phyloP scores from a whole-genome alignment of 352 stramenopile species.

The Phytophthora vignae region DNA sequence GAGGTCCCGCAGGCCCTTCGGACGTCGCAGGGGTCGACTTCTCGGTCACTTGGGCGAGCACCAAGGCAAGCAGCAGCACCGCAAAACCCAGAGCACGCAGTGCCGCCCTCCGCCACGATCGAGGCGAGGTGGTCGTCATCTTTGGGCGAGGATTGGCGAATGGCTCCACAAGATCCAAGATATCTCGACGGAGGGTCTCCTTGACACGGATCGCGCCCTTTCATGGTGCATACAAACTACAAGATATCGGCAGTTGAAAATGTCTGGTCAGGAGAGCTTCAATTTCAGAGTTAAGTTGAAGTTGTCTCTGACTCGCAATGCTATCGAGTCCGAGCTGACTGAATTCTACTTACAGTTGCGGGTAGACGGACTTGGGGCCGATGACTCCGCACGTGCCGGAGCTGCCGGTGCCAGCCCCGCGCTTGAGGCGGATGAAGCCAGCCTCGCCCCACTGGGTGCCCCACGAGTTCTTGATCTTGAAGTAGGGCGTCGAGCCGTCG shows the following conservation, averaged over 20 bases:
- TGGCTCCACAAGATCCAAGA: constrained; percentile 13
- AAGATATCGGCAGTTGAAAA: constrained; percentile 31
- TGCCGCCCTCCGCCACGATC: constrained; percentile 7
- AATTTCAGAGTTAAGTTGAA: constrained; percentile 29
- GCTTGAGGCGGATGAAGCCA: constrained; percentile 95
- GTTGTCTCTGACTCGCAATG: constrained; percentile 2
- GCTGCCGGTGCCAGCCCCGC: constrained; percentile 54
- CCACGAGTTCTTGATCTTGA: constrained; percentile 99
- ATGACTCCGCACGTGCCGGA: constrained; percentile 64
- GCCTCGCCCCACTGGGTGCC: constrained; percentile 92
- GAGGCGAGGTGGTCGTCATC: constrained; percentile 19
- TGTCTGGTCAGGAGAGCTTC: constrained; percentile 23
- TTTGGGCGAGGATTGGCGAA: constrained; percentile 9
- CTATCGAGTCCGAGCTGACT: background rate
- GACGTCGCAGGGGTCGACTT: constrained; percentile 11
- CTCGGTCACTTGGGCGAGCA: constrained; percentile 33
- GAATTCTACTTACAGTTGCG: constrained; percentile 38
- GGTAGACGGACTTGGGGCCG: constrained; percentile 67
- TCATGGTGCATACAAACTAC: constrained; percentile 35
- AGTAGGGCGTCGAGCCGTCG: constrained; percentile 58
- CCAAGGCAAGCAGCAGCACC: constrained; percentile 29
- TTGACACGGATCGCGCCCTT: constrained; percentile 23
- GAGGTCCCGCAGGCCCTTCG: constrained; percentile 1
- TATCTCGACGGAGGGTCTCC: background rate
- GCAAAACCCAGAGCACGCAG: constrained; percentile 21